Evolutionary conservation across 2,329 filamentous ascomycete genomes (phyloP), one percentile per base, ranked within the genome.

Genomic region (Aspergillus caelatus): DNA sequence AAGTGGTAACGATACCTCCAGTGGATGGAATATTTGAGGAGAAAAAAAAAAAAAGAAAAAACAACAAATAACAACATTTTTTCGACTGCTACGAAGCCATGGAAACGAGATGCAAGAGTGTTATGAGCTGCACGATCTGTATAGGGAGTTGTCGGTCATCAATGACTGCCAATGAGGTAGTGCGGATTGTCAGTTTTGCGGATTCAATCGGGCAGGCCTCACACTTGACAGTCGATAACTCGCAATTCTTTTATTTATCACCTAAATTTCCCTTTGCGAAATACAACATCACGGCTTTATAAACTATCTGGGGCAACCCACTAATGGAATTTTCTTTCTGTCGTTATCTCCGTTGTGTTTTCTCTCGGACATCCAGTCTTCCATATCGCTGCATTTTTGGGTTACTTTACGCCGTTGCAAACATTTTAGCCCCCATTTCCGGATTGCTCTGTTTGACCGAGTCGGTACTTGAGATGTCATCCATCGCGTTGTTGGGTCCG

Each of bases 251-350:
- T 57, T 54, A 60, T 58, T 61, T 57, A 59, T 54, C 53, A 46
- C 50, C 63, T 58, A 56, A 62, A 61, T 64, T 64, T 55, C 62
- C 62, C 59, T 63, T 65, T 59, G 60, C 63, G 62, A 57, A 65
- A 63, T 61, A 61, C 62, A 65, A 62, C 58, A 55, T 65, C 64
- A 69, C 66, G 62, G 65, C 63, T 65, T 65, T 70, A 74, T 76
- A 77, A 71, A 77, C 61, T 75, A 75, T 65, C 41, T 64, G 73
- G 75, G 75, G 74, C 74, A 67, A 75, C 73, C 75, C 73, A 67
- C 64, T 76, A 76, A 75, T 75, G 56, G 65, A 62, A 60, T 60
- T 68, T 64, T 65, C 65, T 65, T 65, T 64, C 56, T 63, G 56
- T 58, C 57, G 30, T 66, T 56, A 58, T 63, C 57, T 53, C 59